These are phyloP conservation scores for Boletus vermiculosoides DNA, from an alignment of 768 basidiomycete species.

Conservation along the genomic window DNA sequence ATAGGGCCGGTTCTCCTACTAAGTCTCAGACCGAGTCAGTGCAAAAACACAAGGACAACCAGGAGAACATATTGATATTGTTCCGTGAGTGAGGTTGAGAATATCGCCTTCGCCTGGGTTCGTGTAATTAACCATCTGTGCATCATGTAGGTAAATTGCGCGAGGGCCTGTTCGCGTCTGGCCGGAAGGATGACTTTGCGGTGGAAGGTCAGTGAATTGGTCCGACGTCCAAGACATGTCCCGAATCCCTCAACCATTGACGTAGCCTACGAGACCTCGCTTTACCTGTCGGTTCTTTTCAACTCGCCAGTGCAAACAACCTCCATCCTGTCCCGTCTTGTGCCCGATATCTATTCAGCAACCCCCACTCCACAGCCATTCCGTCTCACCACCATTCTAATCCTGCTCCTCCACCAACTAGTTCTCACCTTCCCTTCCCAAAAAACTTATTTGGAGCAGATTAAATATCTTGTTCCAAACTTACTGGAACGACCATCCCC, in stretches of 20 bases:
- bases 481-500: slow-evolving; percentile 39
- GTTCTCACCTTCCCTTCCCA: slow-evolving; percentile 64
- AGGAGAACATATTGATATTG: slow-evolving; percentile 70
- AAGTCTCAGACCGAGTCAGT: slow-evolving; percentile 16
- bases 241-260: not conserved
- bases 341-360: slow-evolving; percentile 46
- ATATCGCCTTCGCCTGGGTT: not conserved
- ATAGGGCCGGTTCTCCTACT: slow-evolving; percentile 26
- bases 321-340: slow-evolving; percentile 58
- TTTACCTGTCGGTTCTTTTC: slow-evolving; percentile 64
- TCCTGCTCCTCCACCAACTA: slow-evolving; percentile 60
- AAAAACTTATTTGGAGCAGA: slow-evolving; percentile 40
- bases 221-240: not conserved
- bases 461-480: slow-evolving; percentile 22
- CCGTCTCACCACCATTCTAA: slow-evolving; percentile 37
- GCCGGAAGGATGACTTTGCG: slow-evolving; percentile 58
- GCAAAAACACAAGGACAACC: slow-evolving; percentile 46
- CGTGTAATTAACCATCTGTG: not conserved
- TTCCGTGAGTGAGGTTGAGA: slow-evolving; percentile 50
- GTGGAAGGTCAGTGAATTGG: slow-evolving; percentile 54
- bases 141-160: slow-evolving; percentile 61
- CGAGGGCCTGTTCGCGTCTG: slow-evolving; percentile 66
- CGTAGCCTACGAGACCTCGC: slow-evolving; percentile 71
- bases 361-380: slow-evolving; percentile 14
- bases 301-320: slow-evolving; percentile 58